Percentiles rank a stretch among this genome's conserved stretches.
These are phyloP conservation scores for Fragaria vesca DNA, from an alignment of 306 rosid genomes.

Conservation along the genomic window DNA sequence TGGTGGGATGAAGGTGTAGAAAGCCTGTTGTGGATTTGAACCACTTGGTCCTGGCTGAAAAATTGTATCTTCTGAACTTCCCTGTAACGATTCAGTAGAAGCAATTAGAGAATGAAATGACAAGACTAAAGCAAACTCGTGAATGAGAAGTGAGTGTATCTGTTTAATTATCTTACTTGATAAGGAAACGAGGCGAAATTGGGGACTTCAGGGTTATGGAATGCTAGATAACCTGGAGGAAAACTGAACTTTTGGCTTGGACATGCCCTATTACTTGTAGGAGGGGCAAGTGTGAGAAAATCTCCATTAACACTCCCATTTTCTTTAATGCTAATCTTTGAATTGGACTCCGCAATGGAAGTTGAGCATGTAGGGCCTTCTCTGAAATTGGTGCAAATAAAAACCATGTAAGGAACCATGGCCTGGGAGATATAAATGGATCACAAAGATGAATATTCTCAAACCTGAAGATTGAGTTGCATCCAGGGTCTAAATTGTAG, in stretches of 20 bases:
- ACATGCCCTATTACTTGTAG: conserved; percentile 33
- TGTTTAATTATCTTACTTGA: conserved; percentile 36
- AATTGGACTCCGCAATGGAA: conserved; percentile 37
- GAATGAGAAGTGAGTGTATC: not conserved
- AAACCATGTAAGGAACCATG: conserved; percentile 24
- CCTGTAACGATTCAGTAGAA: conserved; percentile 33
- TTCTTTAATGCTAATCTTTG: conserved; percentile 36
- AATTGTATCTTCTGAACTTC: conserved; percentile 33
- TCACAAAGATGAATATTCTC: conserved; percentile 9
- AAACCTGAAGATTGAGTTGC: conserved; percentile 48
- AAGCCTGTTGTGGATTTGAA: conserved; percentile 37
- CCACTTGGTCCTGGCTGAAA: conserved; percentile 29
- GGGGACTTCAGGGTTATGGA: conserved; percentile 31
- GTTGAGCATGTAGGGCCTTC: conserved; percentile 45
- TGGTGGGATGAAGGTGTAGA: conserved; percentile 54
- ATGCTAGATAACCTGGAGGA: conserved; percentile 27
- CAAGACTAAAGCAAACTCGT: not conserved
- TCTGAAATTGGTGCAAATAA: conserved; percentile 37
- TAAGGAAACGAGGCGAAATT: conserved; percentile 30
- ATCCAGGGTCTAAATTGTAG: conserved; percentile 30
- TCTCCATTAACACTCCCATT: conserved; percentile 38
- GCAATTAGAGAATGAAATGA: conserved; percentile 16
- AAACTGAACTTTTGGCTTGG: conserved; percentile 31
- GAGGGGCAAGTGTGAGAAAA: conserved; percentile 63
- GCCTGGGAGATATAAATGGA: conserved; percentile 7